phyloP scores from a whole-genome alignment of 306 rosid species.

The Gastrolobium villosum region DNA sequence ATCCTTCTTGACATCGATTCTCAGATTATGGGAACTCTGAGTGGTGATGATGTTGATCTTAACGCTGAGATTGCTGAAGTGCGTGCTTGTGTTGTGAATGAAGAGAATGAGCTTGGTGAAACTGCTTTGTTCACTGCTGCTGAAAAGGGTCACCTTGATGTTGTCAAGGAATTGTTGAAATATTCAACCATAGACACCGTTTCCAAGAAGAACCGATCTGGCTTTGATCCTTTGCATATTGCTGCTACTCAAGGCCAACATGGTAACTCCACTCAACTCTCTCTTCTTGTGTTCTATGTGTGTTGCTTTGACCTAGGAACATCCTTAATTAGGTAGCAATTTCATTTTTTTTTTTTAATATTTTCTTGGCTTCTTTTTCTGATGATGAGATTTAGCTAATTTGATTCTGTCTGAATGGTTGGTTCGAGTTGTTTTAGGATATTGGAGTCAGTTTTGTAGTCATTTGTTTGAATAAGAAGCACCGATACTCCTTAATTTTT shows the following conservation, averaged over 20 bases:
- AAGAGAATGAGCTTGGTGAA: slow-evolving; percentile 91
- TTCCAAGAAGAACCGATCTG: slow-evolving; percentile 74
- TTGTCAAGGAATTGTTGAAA: slow-evolving; percentile 83
- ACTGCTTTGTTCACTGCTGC: slow-evolving; percentile 91
- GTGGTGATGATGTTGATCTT: slow-evolving; percentile 58
- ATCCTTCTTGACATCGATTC: slow-evolving; percentile 77
- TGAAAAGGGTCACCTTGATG: slow-evolving; percentile 85
- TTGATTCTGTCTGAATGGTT: background rate
- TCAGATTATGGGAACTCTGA: slow-evolving; percentile 74
- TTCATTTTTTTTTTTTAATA: background rate
- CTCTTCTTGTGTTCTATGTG: background rate
- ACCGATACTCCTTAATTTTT: too few species aligned
- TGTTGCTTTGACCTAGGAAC: background rate
- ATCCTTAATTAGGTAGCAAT: background rate
- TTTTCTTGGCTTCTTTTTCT: background rate
- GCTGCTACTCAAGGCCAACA: slow-evolving; percentile 94
- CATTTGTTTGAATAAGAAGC: background rate
- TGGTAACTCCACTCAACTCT: slow-evolving; percentile 51
- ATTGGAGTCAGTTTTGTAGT: slow-evolving; percentile 7
- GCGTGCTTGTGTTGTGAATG: slow-evolving; percentile 80
- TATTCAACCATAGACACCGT: slow-evolving; percentile 69
- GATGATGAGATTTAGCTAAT: background rate
- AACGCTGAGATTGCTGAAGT: slow-evolving; percentile 92
- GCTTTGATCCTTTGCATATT: slow-evolving; percentile 85
- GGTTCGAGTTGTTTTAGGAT: background rate